Conservation (phyloP, 192 early-diverging fungal species). For the Linderina pennispora region DNA sequence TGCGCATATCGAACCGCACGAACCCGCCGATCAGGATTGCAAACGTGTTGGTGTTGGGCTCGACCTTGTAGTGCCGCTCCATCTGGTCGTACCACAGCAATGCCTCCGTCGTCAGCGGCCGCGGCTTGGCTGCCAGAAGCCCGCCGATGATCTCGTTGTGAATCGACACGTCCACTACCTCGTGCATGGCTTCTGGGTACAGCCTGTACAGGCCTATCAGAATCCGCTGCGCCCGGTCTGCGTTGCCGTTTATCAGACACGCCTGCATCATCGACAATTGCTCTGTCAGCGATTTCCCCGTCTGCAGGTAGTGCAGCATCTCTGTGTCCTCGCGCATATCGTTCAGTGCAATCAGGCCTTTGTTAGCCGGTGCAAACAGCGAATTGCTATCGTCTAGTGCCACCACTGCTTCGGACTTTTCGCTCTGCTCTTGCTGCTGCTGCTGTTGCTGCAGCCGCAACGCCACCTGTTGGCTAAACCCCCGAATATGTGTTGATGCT, state of each 20-base stretch:
- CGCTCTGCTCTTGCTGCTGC: too few species aligned
- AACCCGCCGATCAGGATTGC: slow-evolving; percentile 70
- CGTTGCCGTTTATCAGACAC: slow-evolving; percentile 65
- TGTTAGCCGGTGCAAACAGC: slow-evolving; percentile 13
- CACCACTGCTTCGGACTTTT: background rate
- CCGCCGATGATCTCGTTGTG: slow-evolving; percentile 83
- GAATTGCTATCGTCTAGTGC: slow-evolving; percentile 7
- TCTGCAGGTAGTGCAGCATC: slow-evolving; percentile 25
- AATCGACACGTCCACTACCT: slow-evolving; percentile 60
- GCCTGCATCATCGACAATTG: slow-evolving; percentile 76
- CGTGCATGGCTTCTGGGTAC: slow-evolving; percentile 63
- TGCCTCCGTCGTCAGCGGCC: slow-evolving; percentile 50
- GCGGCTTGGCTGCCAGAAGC: slow-evolving; percentile 49
- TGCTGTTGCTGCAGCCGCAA: slow-evolving; percentile 8
- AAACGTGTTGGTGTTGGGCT: slow-evolving; percentile 66
- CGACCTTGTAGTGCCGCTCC: slow-evolving; percentile 46
- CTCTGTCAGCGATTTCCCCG: slow-evolving; percentile 51
- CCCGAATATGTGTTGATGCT: slow-evolving; percentile 1
- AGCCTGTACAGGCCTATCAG: slow-evolving; percentile 57
- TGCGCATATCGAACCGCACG: slow-evolving; percentile 42
- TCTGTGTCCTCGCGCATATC: slow-evolving; percentile 16
- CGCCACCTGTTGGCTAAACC: slow-evolving; percentile 11
- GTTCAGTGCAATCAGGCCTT: slow-evolving; percentile 4
- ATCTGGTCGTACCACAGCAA: slow-evolving; percentile 68
- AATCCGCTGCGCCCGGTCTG: slow-evolving; percentile 68